Evolutionary conservation across 805 yeast genomes (phyloP).

Genomic region (Candida peoriensis): DNA sequence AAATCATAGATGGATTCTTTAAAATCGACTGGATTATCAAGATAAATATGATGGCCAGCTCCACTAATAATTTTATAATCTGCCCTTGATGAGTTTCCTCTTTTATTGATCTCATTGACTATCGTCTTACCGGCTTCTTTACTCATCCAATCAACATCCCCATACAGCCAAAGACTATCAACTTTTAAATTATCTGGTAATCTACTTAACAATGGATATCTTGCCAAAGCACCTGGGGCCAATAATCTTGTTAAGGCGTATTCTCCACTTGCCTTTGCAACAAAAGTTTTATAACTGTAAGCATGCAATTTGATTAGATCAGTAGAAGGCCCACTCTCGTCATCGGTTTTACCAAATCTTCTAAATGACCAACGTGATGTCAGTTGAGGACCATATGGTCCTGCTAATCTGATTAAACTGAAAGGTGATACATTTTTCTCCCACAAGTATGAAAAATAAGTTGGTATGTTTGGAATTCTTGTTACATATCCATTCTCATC

Average conservation of each 20-base stretch:
- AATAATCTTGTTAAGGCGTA: conserved; percentile 55
- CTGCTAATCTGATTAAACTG: conserved; percentile 40
- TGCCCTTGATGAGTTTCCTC: conserved; percentile 11
- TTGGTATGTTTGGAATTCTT: conserved; percentile 30
- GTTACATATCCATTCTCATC: conserved; percentile 30
- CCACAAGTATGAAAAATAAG: conserved; percentile 43
- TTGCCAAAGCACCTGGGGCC: conserved; percentile 54
- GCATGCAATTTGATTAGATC: conserved; percentile 41
- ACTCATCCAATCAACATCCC: conserved; percentile 71
- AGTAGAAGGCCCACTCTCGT: conserved; percentile 19
- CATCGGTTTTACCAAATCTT: conserved; percentile 32
- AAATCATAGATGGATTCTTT: conserved; percentile 35
- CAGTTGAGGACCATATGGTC: conserved; percentile 49
- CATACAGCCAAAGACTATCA: conserved; percentile 50
- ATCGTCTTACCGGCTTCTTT: conserved; percentile 50
- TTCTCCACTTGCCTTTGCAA: conserved; percentile 59
- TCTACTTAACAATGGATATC: conserved; percentile 52
- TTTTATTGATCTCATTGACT: conserved; percentile 28
- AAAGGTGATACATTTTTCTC: conserved; percentile 50
- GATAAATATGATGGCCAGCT: conserved; percentile 65
- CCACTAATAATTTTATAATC: conserved; percentile 34
- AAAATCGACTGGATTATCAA: conserved; percentile 52
- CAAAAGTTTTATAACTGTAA: conserved; percentile 47
- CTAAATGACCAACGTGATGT: conserved; percentile 52
- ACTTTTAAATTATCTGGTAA: conserved; percentile 32